Evolutionary conservation across 2,329 filamentous ascomycete genomes (phyloP), one percentile per base, ranked within the genome.

Genomic region (Trichocomaceae sp.): DNA sequence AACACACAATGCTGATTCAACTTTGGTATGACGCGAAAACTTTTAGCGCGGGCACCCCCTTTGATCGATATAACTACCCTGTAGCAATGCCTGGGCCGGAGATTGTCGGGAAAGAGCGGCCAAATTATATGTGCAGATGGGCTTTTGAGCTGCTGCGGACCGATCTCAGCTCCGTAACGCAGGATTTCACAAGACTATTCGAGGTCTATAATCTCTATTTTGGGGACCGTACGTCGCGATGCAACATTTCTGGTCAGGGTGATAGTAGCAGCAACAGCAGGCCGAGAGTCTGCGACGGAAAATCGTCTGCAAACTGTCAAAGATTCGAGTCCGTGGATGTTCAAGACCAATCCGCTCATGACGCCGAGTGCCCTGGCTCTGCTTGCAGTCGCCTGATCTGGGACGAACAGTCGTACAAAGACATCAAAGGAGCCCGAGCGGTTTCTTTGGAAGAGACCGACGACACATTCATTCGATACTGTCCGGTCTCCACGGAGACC

Each of bases 111-210:
- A 17, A 39, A 15, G n/a, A 22, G 19, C 47, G 54, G 35, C 54
- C 59, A 10, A 31, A 42, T 1, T 60, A 58, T 55, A 57, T 61
- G 58, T 62, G 60, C 22, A 56, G 55, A 29, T 60, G 58, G 60
- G 60, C 60, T 6, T 61, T 61, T 59, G 58, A 62, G 51, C 58
- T 61, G n/a, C 54, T 62, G n/a, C 59, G 59, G 17, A 53, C 51
- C 3, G 49, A 58, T 48, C 52, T 52, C 3, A 53, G 44, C 33
- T 52, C 50, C 19, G 41, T 62, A 20, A 57, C 49, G 20, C 54
- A 55, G 41, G 59, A 61, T 53, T 62, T 62, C 31, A 51, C 59
- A 29, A 31, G 26, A 22, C 39, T 62, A 2, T 50, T 56, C n/a
- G 20, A 53, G 17, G 42, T 52, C 15, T 62, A 52, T 33, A 29